Base-by-base conservation (phyloP, 2,329 filamentous ascomycete genomes). In the Aspergillus glaucus region DNA sequence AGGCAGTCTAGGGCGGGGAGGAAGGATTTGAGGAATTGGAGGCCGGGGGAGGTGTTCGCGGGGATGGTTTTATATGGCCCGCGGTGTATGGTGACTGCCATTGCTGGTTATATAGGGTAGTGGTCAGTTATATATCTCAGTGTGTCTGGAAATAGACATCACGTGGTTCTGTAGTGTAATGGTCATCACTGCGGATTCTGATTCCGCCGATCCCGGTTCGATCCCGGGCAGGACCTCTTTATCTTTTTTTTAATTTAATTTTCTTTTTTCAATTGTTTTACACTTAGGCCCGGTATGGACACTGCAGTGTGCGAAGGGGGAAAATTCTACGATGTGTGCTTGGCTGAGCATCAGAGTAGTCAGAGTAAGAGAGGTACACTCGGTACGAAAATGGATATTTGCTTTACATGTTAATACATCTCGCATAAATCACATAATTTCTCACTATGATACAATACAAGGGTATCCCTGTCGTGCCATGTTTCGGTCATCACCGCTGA, bases 1-100 rank as follows among this genome's bases (percentile, higher is more conserved):
- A 60, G 34, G 6, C 55, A 52, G 43, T 60, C 57, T 7, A 55
- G 28, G 7, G 50, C 52, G 22, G 55, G 53, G 12, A 61, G 48
- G 41, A 59, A 59, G 32, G 48, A 42, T 34, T 46, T 47, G 17
- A 60, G 56, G 45, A 61, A 60, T 26, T 34, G 41, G 7, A 61
- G 50, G 26, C 55, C 57, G 7, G 59, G 55, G 2, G 54, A 50
- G 21, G 53, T 50, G 19, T 14, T 44, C 14, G 26, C 4, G 6
- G 55, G 46, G 30, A 61, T 60, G 2, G 55, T 48, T 43, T 52
- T 49, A 24, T 51, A 55, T n/a, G 51, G 48, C 14, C 56, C 58
- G n/a, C 55, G 48, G 46, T 59, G 54, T 39, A 58, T 53, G 1
- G 40, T 49, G 19, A 52, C 26, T 6, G 37, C 8, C 37, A 40